These are phyloP conservation scores for Guillardia theta DNA, from an alignment of 78 protist genomes.

Conservation along the genomic window DNA sequence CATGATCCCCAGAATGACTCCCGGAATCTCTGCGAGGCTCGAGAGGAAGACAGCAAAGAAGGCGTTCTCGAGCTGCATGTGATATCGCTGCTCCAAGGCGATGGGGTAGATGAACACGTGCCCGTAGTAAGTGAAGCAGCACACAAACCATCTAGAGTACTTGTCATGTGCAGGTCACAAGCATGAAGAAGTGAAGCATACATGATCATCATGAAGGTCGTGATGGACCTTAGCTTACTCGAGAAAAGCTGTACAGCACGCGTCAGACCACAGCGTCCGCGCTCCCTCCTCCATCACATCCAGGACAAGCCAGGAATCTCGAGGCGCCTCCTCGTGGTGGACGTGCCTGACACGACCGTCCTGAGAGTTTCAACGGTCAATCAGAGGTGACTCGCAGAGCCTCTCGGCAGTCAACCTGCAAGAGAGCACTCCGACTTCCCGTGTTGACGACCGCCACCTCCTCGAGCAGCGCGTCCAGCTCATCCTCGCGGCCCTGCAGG, in stretches of 20 bases:
- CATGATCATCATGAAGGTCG: neutral
- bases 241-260: neutral
- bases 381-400: no score
- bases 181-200: neutral
- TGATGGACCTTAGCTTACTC: neutral
- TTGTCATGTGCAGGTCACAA: neutral
- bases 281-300: no score
- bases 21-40: neutral
- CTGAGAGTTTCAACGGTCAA: no score
- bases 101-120: constrained; percentile 1
- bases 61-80: neutral
- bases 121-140: constrained; percentile 12
- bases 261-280: no score
- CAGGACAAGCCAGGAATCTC: no score
- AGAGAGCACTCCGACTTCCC: neutral
- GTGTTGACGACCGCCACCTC: neutral
- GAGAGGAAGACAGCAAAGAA: neutral
- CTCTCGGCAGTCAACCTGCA: neutral
- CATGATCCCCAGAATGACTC: neutral
- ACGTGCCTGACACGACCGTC: no score
- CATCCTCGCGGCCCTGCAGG: neutral
- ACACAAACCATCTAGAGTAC: neutral
- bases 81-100: neutral
- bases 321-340: no score
- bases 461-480: constrained; percentile 22